Base-by-base conservation (phyloP, 768 basidiomycete genomes). In the Crepidotus variabilis region DNA sequence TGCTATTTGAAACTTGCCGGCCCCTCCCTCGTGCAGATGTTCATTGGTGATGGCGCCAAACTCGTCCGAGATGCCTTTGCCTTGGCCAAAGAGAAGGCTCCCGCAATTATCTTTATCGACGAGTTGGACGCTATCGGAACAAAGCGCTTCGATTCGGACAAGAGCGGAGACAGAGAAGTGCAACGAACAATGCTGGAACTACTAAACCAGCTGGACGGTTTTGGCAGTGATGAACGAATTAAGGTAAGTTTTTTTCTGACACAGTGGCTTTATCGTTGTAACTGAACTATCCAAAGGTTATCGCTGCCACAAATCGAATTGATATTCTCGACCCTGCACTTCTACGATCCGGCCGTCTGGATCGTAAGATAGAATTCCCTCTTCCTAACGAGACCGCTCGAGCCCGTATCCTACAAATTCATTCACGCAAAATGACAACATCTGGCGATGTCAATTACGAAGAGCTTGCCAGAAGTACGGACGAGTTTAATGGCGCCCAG, bases 171-270 rank as follows among this genome's bases (percentile, higher is more conserved):
- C 72, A 85, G 97, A 69, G 97, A 99, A 70, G 97, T 99, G n/a
- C 97, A 99, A 72, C 78, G 97, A 59, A 99, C 97, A n/a, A 99
- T 99, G 97, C 78, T 99, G 67, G 97, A 99, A 69, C 80, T 99
- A 47, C 83, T 99, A 60, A 99, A 99, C 71, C 97, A 99, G 72
- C 78, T 98, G 45, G 97, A 99, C 65, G 97, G 97, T 28, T 99
- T 99, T 74, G 90, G 92, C 58, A 94, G 92, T 63, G 95, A 98
- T 65, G 92, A 94, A 57, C 84, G 95, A 60, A 99, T 99, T 78
- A 99, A 99, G 86, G 95, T 88, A 62, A 47, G 76, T 66, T 43
- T 36, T 58, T 23, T 36, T 51, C 52, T 33, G 36, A 36, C 18
- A 47, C 50, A 56, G 57, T 32, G 52, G 24, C 22, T 54, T 45